These are phyloP conservation scores for Exophiala xenobiotica DNA, from an alignment of 2,329 filamentous ascomycete genomes.

Conservation along the genomic window DNA sequence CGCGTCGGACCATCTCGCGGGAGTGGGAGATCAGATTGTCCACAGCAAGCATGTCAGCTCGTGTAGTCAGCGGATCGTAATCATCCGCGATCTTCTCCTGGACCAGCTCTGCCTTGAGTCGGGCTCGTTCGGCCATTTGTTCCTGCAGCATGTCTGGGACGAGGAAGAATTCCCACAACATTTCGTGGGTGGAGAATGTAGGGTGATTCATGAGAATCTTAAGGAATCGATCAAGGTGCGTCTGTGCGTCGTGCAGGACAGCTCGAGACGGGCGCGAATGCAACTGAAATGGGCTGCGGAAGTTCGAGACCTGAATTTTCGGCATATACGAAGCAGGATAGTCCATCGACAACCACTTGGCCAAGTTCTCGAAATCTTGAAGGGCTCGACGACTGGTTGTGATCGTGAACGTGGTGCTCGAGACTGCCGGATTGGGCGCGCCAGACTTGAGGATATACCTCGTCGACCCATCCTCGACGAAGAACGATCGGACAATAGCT, in stretches of 20 bases:
- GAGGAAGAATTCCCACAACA: constrained; percentile 98
- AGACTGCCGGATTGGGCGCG: constrained; percentile 63
- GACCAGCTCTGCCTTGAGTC: constrained; percentile 79
- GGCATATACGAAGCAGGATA: constrained; percentile 96
- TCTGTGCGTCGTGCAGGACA: constrained; percentile 81
- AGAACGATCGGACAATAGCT: constrained; percentile 90
- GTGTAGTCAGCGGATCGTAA: constrained; percentile 67
- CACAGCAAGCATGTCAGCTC: constrained; percentile 70
- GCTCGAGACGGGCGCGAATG: constrained; percentile 87
- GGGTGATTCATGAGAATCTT: constrained; percentile 83
- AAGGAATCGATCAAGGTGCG: constrained; percentile 82
- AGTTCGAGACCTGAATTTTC: constrained; percentile 63
- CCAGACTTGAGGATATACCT: constrained; percentile 93
- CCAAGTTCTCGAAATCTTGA: constrained; percentile 86
- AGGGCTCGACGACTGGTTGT: constrained; percentile 89
- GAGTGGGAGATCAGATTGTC: constrained; percentile 92
- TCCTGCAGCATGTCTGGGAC: constrained; percentile 89
- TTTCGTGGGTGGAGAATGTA: constrained; percentile 92
- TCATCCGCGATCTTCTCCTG: constrained; percentile 86
- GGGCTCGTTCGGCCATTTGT: constrained; percentile 85
- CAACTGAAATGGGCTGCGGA: constrained; percentile 83
- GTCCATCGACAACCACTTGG: constrained; percentile 78
- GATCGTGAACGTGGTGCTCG: constrained; percentile 78
- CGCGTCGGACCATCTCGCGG: constrained; percentile 79
- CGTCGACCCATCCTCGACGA: constrained; percentile 93